These are phyloP conservation scores for Leucocoprinus leucothites DNA, from an alignment of 768 basidiomycete species.

Conservation along the genomic window DNA sequence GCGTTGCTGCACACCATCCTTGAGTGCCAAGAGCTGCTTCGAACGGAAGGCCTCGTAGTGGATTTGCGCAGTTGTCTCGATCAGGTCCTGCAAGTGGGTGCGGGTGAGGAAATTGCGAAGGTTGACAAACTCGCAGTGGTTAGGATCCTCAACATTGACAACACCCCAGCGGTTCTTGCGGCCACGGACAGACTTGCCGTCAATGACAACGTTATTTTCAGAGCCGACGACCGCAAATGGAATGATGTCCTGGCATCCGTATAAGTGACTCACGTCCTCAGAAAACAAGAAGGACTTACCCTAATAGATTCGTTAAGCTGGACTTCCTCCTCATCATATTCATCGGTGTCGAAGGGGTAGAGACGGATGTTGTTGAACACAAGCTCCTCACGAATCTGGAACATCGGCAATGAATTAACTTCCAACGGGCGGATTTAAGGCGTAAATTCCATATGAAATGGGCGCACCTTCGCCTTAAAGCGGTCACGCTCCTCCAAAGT, in stretches of 20 bases:
- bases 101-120: constrained; percentile 96
- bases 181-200: constrained; percentile 92
- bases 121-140: constrained; percentile 98
- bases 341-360: constrained; percentile 97
- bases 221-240: constrained; percentile 99
- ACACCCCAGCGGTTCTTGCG: constrained; percentile 99
- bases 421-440: background rate
- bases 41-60: constrained; percentile 99
- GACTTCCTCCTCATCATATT: constrained; percentile 90
- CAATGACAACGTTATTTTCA: constrained; percentile 91
- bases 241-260: constrained; percentile 70
- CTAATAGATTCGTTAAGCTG: constrained; percentile 87
- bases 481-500: constrained; percentile 88
- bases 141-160: constrained; percentile 95
- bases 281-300: constrained; percentile 42
- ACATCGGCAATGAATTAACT: constrained; percentile 13
- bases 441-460: background rate
- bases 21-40: constrained; percentile 94
- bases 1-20: constrained; percentile 85
- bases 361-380: constrained; percentile 88
- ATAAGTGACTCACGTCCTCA: constrained; percentile 4
- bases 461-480: constrained; percentile 86
- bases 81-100: constrained; percentile 96
- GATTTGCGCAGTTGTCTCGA: constrained; percentile 98
- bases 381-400: constrained; percentile 89